phyloP scores from a whole-genome alignment of 805 yeast species.

The Ogataea sp. region DNA sequence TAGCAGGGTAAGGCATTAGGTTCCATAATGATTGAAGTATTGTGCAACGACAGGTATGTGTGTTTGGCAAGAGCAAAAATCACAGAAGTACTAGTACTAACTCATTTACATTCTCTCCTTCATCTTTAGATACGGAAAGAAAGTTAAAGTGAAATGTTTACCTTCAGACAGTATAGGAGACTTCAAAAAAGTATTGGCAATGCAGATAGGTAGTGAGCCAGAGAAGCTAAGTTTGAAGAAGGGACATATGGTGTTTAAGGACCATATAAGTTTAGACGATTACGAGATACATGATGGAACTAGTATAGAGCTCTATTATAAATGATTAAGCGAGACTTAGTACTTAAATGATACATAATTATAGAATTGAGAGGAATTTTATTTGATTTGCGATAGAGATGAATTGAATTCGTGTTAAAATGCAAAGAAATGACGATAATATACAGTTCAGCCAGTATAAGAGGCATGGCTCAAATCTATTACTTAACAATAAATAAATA shows the following conservation, averaged over 20 bases:
- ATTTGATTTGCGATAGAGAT: too few species aligned
- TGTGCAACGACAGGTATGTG: slow-evolving; percentile 57
- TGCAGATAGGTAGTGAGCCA: slow-evolving; percentile 72
- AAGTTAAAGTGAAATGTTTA: slow-evolving; percentile 79
- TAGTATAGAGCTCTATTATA: slow-evolving; percentile 75
- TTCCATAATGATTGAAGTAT: slow-evolving; percentile 65
- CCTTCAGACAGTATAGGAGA: slow-evolving; percentile 84
- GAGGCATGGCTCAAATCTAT: too few species aligned
- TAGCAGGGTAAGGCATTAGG: too few species aligned
- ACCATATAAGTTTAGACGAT: slow-evolving; percentile 88
- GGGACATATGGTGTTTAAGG: slow-evolving; percentile 78
- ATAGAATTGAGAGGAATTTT: too few species aligned
- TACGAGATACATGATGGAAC: slow-evolving; percentile 90
- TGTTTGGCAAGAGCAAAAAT: too few species aligned
- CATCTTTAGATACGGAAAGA: slow-evolving; percentile 64
- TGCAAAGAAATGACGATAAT: too few species aligned
- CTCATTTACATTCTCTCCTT: slow-evolving; percentile 10
- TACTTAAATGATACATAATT: too few species aligned
- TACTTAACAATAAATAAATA: too few species aligned
- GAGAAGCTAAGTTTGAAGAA: slow-evolving; percentile 69
- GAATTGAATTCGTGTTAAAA: too few species aligned
- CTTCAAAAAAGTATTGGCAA: slow-evolving; percentile 72
- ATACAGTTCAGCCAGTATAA: too few species aligned
- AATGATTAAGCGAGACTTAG: too few species aligned
- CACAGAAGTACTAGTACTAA: too few species aligned